These are phyloP conservation scores for Botryotinia globosa DNA, from an alignment of 2,329 filamentous ascomycete genomes.

Conservation along the genomic window DNA sequence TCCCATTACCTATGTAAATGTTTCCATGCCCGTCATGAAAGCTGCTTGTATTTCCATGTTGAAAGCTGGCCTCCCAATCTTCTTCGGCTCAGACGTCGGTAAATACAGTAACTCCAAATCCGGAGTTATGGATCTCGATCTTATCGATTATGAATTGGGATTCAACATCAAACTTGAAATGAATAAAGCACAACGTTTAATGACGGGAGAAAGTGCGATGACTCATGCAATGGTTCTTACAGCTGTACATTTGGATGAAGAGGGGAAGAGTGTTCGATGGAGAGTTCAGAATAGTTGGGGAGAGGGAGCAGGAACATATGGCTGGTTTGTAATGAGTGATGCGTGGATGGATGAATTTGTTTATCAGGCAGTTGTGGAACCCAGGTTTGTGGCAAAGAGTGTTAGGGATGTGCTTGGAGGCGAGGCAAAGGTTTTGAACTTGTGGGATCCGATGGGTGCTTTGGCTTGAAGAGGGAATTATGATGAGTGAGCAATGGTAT, in stretches of 20 bases:
- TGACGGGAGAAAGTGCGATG: conserved; percentile 76
- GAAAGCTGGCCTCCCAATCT: conserved; percentile 72
- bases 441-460: conserved; percentile 80
- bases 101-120: conserved; percentile 67
- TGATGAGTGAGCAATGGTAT: background rate
- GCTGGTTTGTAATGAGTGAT: conserved; percentile 89
- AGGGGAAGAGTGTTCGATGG: conserved; percentile 70
- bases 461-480: conserved; percentile 49
- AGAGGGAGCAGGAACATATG: conserved; percentile 64
- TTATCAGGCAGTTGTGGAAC: conserved; percentile 83
- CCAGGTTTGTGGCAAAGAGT: conserved; percentile 61
- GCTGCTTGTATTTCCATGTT: conserved; percentile 73
- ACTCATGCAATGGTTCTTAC: conserved; percentile 92
- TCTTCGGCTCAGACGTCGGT: conserved; percentile 86
- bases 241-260: conserved; percentile 71
- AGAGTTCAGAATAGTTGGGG: conserved; percentile 88
- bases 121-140: conserved; percentile 76
- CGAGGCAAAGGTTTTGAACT: conserved; percentile 66
- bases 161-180: conserved; percentile 73
- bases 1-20: conserved; percentile 78
- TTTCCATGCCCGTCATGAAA: conserved; percentile 71
- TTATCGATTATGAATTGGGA: conserved; percentile 80
- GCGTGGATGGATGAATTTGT: conserved; percentile 76
- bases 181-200: conserved; percentile 71
- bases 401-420: conserved; percentile 68